phyloP scores from a whole-genome alignment of 2,329 filamentous ascomycete genomes.

The Pyricularia grisea region DNA sequence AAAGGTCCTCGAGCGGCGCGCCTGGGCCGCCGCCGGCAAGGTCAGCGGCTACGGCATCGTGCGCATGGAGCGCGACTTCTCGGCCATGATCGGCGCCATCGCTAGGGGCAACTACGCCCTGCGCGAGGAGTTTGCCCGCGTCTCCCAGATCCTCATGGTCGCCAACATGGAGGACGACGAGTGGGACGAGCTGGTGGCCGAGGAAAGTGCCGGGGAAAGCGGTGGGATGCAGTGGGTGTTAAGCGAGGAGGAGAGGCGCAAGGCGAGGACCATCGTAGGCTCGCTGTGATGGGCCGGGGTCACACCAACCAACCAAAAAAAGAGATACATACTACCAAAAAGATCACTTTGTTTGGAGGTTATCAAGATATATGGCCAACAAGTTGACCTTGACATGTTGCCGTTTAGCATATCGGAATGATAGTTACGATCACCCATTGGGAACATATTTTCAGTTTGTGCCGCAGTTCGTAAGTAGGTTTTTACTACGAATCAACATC shows the following conservation, averaged over 20 bases:
- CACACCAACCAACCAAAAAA: not conserved
- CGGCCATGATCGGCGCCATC: conserved; percentile 60
- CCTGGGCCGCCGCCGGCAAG: conserved; percentile 70
- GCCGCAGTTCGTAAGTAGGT: not conserved
- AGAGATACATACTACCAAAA: not conserved
- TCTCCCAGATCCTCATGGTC: conserved; percentile 73
- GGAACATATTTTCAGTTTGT: not conserved
- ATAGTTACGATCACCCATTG: not conserved
- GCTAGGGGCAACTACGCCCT: conserved; percentile 66
- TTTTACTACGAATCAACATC: no score
- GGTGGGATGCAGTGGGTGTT: conserved; percentile 62
- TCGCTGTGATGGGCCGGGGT: conserved; percentile 3
- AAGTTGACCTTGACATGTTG: not conserved
- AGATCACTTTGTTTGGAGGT: not conserved
- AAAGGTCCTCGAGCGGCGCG: conserved; percentile 74
- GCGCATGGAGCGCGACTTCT: conserved; percentile 75
- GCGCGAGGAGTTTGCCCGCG: conserved; percentile 66
- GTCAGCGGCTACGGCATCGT: conserved; percentile 75
- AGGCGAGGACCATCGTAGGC: conserved; percentile 59
- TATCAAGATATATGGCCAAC: not conserved
- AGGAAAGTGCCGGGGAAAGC: conserved; percentile 9
- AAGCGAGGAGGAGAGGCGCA: conserved; percentile 62
- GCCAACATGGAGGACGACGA: conserved; percentile 95
- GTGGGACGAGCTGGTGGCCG: conserved; percentile 62
- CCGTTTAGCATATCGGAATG: not conserved